A percentile compares a stretch with the other conserved stretches of the same genome.
phyloP scores from a whole-genome alignment of 768 basidiomycete species.

The Auriscalpium microsporum region DNA sequence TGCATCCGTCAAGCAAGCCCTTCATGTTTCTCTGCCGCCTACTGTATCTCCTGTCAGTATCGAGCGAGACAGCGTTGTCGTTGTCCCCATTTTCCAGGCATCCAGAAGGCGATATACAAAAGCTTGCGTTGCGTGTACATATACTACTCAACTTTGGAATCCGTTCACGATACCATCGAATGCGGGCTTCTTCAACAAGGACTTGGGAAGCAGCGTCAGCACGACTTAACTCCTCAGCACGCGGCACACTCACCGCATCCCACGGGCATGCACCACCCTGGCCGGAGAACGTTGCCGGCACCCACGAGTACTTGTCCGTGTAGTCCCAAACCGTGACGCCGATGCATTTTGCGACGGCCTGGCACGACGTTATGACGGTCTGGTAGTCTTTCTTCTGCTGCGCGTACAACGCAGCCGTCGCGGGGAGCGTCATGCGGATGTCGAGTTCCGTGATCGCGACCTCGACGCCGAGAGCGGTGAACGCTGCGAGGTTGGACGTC shows the following conservation, averaged over 20 bases:
- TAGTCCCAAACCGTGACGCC: slow-evolving; percentile 36
- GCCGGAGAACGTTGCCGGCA: slow-evolving; percentile 25
- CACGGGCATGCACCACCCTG: slow-evolving; percentile 25
- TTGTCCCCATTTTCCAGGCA: neutral
- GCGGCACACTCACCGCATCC: slow-evolving; percentile 19
- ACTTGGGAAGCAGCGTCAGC: neutral
- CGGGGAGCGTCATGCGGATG: slow-evolving; percentile 50
- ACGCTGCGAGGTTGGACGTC: slow-evolving; percentile 38
- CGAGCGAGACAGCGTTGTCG: no score
- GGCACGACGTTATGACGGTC: slow-evolving; percentile 47
- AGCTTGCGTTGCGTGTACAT: no score
- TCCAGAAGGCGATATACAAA: no score
- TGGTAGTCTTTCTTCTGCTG: slow-evolving; percentile 54
- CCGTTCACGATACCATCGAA: slow-evolving; percentile 33
- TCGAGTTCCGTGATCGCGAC: slow-evolving; percentile 66
- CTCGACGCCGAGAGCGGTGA: slow-evolving; percentile 56
- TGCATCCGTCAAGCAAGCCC: no score
- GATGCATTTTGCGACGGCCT: slow-evolving; percentile 28
- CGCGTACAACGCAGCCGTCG: slow-evolving; percentile 35
- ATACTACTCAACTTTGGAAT: no score
- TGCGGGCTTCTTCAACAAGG: slow-evolving; percentile 35
- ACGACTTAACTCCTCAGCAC: neutral
- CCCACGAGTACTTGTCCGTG: slow-evolving; percentile 34
- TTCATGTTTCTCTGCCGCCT: no score
- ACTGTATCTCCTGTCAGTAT: no score